These are phyloP conservation scores for Artemisia annua DNA, from an alignment of 129 eudicot species.

Conservation along the genomic window DNA sequence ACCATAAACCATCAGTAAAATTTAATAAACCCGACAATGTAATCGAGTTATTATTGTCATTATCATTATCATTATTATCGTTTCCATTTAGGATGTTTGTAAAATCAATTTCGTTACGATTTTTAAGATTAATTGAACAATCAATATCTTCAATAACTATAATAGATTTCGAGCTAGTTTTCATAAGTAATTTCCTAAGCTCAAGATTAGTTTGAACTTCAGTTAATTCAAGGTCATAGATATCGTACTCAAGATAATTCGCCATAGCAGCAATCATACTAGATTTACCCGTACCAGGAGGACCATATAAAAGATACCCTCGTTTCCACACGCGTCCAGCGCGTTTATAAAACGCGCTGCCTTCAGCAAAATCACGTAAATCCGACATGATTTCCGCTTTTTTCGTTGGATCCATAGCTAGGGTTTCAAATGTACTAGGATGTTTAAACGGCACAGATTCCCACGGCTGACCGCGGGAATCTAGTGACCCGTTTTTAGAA, in stretches of 20 bases:
- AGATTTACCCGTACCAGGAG: slow-evolving; percentile 97
- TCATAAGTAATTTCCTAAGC: too few relatives aligned
- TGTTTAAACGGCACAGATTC: slow-evolving; percentile 96
- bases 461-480: slow-evolving; percentile 83
- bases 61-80: slow-evolving; percentile 27
- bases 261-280: slow-evolving; percentile 99
- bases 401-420: slow-evolving; percentile 78
- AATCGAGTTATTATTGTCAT: slow-evolving; percentile 42
- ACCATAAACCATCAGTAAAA: slow-evolving; percentile 95
- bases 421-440: slow-evolving; percentile 84
- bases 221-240: slow-evolving; percentile 11
- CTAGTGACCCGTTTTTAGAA: slow-evolving; percentile 78
- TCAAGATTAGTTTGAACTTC: too few relatives aligned
- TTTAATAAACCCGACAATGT: slow-evolving; percentile 83
- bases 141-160: too few relatives aligned
- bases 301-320: slow-evolving; percentile 81
- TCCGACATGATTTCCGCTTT: slow-evolving; percentile 71
- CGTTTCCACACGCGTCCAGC: slow-evolving; percentile 97
- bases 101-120: too few relatives aligned
- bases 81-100: too few relatives aligned
- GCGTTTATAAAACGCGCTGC: slow-evolving; percentile 62
- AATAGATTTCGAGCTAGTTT: too few relatives aligned
- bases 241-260: slow-evolving; percentile 67
- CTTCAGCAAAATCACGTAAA: slow-evolving; percentile 69
- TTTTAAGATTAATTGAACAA: too few relatives aligned